Base-by-base conservation (phyloP, 2,329 filamentous ascomycete species). In the Clarireedia paspali region DNA sequence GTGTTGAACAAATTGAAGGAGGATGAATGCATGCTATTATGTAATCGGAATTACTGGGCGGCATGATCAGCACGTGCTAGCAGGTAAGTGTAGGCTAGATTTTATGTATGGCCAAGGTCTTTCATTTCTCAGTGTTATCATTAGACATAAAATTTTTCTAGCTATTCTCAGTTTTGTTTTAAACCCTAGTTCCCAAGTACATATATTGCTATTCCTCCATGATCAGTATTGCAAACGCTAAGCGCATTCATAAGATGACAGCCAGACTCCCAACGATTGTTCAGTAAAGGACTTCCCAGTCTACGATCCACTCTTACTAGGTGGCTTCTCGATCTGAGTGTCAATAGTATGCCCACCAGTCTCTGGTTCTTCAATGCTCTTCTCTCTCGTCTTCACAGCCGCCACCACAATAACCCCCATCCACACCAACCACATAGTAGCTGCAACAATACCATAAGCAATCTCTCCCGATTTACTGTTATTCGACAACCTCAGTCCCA, bases 381-480 rank as follows among this genome's bases (percentile, higher is more conserved):
- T 17, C 3, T 27, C 26, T 45, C 50, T 48, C 26, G 2, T 48
- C 10, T 48, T 53, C 44, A 53, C n/a, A 12, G 50, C 40, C 23
- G 57, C 56, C 12, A 66, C 7, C 12, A 63, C 38, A 20, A 65
- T 58, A 56, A 71, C 69, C 5, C 59, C 67, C 34, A 75, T 57
- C 64, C 83, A 85, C 5, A 71, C 52, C 4, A 73, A 44, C 58
- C 73, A 75, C 36, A 81, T 66, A n/a, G 83, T 61, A 12, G 69
- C 78, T 0, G 81, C 74, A n/a, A 84, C 70, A 4, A 84, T 75
- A 0, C 75, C 70, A 66, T 86, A 87, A 0, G 76, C 77, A 47
- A 81, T 74, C 48, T 78, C 67, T 45, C 76, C 75, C 6, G 66
- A 64, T 1, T 58, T 68, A 1, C 69, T 60, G 0, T 75, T 72